Percentiles rank a stretch among this genome's conserved stretches.
Evolutionary conservation across 805 yeast species (phyloP).

Genomic region (Millerozyma acaciae): DNA sequence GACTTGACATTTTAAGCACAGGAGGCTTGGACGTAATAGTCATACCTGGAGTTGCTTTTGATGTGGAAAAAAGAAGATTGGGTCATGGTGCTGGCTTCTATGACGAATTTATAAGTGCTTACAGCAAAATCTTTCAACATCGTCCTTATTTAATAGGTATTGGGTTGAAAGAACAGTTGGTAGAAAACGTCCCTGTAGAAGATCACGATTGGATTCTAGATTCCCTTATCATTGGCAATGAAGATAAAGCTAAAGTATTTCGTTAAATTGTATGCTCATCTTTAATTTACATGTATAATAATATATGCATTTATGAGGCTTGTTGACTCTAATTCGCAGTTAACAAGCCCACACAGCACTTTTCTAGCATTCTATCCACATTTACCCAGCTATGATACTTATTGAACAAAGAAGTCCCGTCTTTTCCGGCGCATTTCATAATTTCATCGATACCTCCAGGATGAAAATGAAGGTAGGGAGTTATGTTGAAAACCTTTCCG

Average conservation of each 20-base stretch:
- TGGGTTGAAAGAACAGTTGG: conserved; percentile 62
- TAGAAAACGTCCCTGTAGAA: conserved; percentile 52
- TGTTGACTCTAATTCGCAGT: no score
- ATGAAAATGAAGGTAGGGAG: conserved; percentile 78
- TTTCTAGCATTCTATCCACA: conserved; percentile 73
- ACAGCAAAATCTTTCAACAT: conserved; percentile 14
- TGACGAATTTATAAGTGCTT: conserved; percentile 51
- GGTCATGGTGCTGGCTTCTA: conserved; percentile 96
- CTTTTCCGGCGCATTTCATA: conserved; percentile 76
- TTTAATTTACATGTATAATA: background rate
- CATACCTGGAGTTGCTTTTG: conserved; percentile 85
- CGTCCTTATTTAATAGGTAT: conserved; percentile 55
- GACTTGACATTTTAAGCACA: conserved; percentile 23
- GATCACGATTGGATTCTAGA: conserved; percentile 62
- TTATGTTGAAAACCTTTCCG: conserved; percentile 81
- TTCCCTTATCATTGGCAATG: conserved; percentile 40
- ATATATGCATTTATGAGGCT: conserved; percentile 1
- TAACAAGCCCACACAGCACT: conserved; percentile 68
- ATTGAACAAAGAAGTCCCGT: conserved; percentile 73
- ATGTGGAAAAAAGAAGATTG: conserved; percentile 48
- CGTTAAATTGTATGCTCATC: conserved; percentile 3
- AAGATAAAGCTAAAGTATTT: no score
- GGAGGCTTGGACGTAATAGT: conserved; percentile 61
- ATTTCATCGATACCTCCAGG: conserved; percentile 89
- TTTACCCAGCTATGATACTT: conserved; percentile 76